Base-by-base conservation (phyloP, 2,329 filamentous ascomycete species). In the Penicillium rolfsii region DNA sequence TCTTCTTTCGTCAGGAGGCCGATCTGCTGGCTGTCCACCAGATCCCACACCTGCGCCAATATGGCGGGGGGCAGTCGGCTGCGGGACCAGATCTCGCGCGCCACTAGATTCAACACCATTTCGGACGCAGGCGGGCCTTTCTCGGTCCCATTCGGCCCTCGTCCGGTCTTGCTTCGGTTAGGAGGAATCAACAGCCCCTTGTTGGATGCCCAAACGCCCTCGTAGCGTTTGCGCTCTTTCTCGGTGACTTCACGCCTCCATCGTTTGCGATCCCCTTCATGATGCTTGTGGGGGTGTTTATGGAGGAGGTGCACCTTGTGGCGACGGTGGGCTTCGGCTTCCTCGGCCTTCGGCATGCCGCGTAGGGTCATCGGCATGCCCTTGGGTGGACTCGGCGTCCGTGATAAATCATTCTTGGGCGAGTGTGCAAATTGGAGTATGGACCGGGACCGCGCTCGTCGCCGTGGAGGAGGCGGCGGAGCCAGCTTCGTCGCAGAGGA, bases 121-220 rank as follows among this genome's bases (percentile, higher is more conserved):
- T 79, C 75, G 1, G 74, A 67, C 3, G 70, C 66, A 9, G 70
- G 62, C 6, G 74, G 70, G 52, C 70, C 70, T 58, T 43, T 60
- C 7, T 61, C 61, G 19, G 54, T 49, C 40, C 60, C 67, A 35
- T 59, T 60, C 14, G 50, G 43, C 43, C 43, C 55, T 30, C 19
- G 67, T 50, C 48, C 50, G 19, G 24, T 2, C 33, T 58, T 38
- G 43, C 64, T 60, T 19, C 63, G 58, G 9, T 45, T 62, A 7
- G 63, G 58, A 35, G 67, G 70, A 30, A 80, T 70, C 41, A 76
- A 69, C 19, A 79, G 57, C 11, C 80, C 80, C 68, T 76, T 77
- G 62, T 83, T 83, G 4, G 80, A 80, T 33, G 80, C 81, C 80
- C 81, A 83, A 4, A 83, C 79, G 4, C 80, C 81, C 67, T 83